phyloP scores from a whole-genome alignment of 192 early-diverging fungal species.

The Backusella psychrophila region DNA sequence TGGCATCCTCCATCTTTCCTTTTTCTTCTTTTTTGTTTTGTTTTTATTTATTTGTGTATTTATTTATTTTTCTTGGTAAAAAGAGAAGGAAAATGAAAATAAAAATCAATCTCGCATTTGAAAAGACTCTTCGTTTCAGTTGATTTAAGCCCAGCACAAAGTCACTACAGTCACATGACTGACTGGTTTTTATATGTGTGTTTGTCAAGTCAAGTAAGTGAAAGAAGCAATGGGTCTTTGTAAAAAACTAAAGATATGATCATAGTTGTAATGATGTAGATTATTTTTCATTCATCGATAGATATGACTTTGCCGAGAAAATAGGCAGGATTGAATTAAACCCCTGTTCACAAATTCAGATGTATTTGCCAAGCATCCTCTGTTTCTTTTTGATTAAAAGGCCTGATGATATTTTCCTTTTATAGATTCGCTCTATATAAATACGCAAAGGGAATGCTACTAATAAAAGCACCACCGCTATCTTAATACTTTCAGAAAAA shows the following conservation, averaged over 20 bases:
- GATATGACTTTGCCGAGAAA: too few relatives aligned
- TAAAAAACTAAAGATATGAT: not conserved
- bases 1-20: constrained; percentile 11
- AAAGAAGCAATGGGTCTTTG: not conserved
- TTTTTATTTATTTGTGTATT: not conserved
- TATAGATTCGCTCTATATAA: not conserved
- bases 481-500: not conserved
- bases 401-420: not conserved
- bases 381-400: not conserved
- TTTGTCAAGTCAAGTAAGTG: too few relatives aligned
- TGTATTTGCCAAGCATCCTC: not conserved
- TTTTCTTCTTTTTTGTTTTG: not conserved
- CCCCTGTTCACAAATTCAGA: not conserved
- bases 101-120: constrained; percentile 3
- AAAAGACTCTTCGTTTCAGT: not conserved
- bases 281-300: not conserved
- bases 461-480: too few relatives aligned
- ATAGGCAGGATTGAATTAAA: too few relatives aligned
- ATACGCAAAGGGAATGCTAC: too few relatives aligned
- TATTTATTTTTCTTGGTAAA: not conserved
- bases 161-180: not conserved
- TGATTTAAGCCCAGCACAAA: not conserved
- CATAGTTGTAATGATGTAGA: too few relatives aligned
- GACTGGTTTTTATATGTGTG: not conserved
- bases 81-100: not conserved